Evolutionary conservation across 305 asterid genomes (phyloP).

Genomic region (Fraxinus greggii): DNA sequence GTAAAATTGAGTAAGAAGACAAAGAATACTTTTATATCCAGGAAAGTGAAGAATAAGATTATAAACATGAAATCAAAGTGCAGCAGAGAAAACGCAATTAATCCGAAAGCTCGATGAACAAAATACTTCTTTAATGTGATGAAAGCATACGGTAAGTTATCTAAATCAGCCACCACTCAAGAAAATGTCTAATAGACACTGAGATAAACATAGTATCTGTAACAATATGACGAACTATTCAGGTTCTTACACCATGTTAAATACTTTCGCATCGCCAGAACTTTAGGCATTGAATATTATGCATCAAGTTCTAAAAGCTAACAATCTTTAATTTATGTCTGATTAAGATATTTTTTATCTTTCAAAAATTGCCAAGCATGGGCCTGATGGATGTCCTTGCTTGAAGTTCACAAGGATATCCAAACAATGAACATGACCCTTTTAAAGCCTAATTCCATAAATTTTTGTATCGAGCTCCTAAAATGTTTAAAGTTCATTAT

Average conservation of each 20-base stretch:
- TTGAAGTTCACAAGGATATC: not conserved
- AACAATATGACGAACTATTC: not conserved
- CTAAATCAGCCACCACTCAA: constrained; percentile 1
- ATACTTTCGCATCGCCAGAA: not conserved
- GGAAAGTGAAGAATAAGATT: constrained; percentile 10
- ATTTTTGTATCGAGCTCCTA: not conserved
- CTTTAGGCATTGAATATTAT: not conserved
- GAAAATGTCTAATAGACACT: constrained; percentile 1
- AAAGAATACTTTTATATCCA: not conserved
- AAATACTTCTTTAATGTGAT: constrained; percentile 2
- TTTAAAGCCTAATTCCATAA: not conserved
- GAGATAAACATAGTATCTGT: not conserved
- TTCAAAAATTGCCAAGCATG: not conserved
- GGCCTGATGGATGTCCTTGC: not conserved
- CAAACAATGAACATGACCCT: not conserved
- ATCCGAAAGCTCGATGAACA: not conserved
- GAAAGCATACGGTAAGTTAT: not conserved
- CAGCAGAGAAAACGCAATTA: constrained; percentile 4
- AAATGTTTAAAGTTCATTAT: not conserved
- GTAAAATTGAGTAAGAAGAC: constrained; percentile 1
- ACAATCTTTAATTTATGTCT: not conserved
- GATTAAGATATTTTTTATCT: not conserved
- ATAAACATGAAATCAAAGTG: constrained; percentile 17
- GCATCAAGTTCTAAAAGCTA: not conserved
- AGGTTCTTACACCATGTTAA: not conserved